phyloP scores from a whole-genome alignment of 306 rosid species.

The Potentilla sterilis region DNA sequence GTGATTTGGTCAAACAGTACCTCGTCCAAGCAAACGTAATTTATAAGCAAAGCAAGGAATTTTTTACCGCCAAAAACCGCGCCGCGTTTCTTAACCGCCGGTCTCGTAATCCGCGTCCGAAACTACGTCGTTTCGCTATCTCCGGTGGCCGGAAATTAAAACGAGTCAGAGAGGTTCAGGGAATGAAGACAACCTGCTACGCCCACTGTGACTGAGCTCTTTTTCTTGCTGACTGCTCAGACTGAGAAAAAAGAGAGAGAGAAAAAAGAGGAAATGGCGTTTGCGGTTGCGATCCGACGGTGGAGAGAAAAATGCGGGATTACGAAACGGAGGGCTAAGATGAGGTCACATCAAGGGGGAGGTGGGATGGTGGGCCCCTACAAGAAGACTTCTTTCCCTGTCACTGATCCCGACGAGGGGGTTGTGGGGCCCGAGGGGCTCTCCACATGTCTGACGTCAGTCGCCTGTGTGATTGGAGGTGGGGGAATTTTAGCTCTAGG shows the following conservation, averaged over 20 bases:
- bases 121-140: not conserved
- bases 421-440: conserved; percentile 19
- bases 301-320: conserved; percentile 11
- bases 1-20: not conserved
- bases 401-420: conserved; percentile 54
- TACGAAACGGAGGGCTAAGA: conserved; percentile 1
- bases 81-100: not conserved
- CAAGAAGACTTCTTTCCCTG: conserved; percentile 31
- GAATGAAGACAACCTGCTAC: conserved; percentile 1
- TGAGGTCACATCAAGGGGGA: not conserved
- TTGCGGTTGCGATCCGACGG: conserved; percentile 43
- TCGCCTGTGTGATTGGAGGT: conserved; percentile 28
- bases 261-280: conserved; percentile 8
- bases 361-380: conserved; percentile 32
- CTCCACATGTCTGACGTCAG: conserved; percentile 23
- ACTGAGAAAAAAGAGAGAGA: conserved; percentile 8
- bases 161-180: not conserved
- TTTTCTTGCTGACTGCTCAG: conserved; percentile 12
- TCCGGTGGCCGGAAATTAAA: not conserved
- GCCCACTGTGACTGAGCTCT: conserved; percentile 13
- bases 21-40: conserved; percentile 43
- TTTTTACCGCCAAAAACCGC: conserved; percentile 21
- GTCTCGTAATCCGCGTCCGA: not conserved
- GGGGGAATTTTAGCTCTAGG: conserved; percentile 7
- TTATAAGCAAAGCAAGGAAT: conserved; percentile 74